Evolutionary conservation across 768 basidiomycete species (phyloP).

Genomic region (Exsudoporus frostii): DNA sequence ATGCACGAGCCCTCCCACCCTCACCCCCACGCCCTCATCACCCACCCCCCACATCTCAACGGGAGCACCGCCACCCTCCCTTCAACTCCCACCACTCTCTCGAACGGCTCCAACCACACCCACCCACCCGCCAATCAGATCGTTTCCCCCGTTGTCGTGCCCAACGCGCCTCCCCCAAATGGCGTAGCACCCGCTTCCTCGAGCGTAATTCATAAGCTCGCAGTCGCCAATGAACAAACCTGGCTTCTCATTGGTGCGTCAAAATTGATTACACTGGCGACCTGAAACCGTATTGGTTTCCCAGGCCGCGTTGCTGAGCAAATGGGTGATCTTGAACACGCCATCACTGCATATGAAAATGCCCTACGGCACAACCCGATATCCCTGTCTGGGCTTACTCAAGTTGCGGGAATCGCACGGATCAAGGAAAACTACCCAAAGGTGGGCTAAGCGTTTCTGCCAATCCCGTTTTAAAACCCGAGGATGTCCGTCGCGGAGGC

Average conservation of each 20-base stretch:
- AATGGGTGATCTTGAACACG: constrained; percentile 91
- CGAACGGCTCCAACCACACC: constrained; percentile 42
- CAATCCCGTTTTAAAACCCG: constrained; percentile 28
- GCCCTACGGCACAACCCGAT: constrained; percentile 93
- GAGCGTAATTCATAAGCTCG: constrained; percentile 69
- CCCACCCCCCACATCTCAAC: constrained; percentile 53
- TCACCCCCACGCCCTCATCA: constrained; percentile 41
- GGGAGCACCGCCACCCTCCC: constrained; percentile 44
- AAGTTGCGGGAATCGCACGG: constrained; percentile 94
- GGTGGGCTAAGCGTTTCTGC: constrained; percentile 46
- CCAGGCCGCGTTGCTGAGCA: constrained; percentile 93
- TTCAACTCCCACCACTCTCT: constrained; percentile 40
- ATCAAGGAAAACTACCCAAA: constrained; percentile 97
- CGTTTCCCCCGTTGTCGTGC: constrained; percentile 48
- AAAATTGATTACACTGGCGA: background rate
- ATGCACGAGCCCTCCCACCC: constrained; percentile 54
- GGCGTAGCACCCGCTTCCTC: constrained; percentile 26
- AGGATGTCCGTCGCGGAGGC: constrained; percentile 31
- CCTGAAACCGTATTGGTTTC: constrained; percentile 25
- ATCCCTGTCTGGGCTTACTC: constrained; percentile 86
- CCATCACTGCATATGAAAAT: constrained; percentile 89
- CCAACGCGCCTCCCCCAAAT: constrained; percentile 28
- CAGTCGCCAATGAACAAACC: constrained; percentile 87
- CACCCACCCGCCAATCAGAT: constrained; percentile 35
- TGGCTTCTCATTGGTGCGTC: constrained; percentile 85